Conservation (phyloP, 305 asterid genomes). For the Plantago lanceolata region DNA sequence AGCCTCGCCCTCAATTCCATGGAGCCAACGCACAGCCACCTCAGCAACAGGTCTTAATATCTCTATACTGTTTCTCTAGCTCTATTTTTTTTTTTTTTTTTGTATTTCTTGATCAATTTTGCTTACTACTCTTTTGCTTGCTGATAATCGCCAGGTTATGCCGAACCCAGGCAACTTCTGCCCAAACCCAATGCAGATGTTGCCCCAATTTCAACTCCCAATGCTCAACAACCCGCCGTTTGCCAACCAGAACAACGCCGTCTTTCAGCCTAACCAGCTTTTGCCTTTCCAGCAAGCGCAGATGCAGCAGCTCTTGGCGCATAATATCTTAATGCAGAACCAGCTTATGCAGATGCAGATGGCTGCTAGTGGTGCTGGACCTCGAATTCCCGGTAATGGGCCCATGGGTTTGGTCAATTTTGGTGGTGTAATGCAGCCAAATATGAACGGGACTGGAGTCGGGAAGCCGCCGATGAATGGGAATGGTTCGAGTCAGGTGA, state of each 20-base stretch:
- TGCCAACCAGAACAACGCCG: conserved; percentile 30
- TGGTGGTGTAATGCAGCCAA: conserved; percentile 33
- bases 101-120: background rate
- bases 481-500: conserved; percentile 32
- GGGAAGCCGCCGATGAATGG: conserved; percentile 32
- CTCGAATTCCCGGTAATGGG: conserved; percentile 35
- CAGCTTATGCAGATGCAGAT: conserved; percentile 49
- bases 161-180: conserved; percentile 39
- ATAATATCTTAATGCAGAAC: conserved; percentile 43
- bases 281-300: conserved; percentile 43
- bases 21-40: conserved; percentile 33
- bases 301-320: conserved; percentile 36
- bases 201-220: conserved; percentile 38
- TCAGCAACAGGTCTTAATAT: conserved; percentile 51
- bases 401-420: conserved; percentile 33
- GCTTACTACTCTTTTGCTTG: conserved; percentile 6
- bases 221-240: conserved; percentile 36
- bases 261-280: conserved; percentile 35
- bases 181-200: conserved; percentile 38
- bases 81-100: background rate
- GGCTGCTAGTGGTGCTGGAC: conserved; percentile 15
- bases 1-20: conserved; percentile 31
- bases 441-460: conserved; percentile 32
- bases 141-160: conserved; percentile 38
- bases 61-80: background rate